Percentiles rank a stretch among this genome's conserved stretches.
phyloP scores from a whole-genome alignment of 176 grass and related monocot genomes.

The Saccharum spontaneum region DNA sequence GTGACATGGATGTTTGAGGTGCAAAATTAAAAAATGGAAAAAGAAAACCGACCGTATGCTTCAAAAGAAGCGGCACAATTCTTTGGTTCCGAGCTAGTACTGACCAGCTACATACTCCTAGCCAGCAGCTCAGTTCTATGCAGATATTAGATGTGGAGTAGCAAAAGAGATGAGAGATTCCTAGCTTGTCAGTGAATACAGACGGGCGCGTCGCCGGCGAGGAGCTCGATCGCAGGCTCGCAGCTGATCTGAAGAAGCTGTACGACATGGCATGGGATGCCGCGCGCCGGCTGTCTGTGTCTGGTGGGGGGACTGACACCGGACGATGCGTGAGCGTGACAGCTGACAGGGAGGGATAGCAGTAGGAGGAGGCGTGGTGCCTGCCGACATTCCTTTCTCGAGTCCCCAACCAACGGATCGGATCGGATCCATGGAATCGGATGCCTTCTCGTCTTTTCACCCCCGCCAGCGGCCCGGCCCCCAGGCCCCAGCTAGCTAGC shows the following conservation, averaged over 20 bases:
- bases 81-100: neutral
- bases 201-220: no score
- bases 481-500: no score
- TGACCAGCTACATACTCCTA: neutral
- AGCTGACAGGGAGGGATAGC: neutral
- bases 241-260: neutral
- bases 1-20: no score
- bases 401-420: conserved; percentile 45
- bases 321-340: neutral
- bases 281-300: neutral
- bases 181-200: neutral
- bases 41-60: neutral
- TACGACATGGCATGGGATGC: neutral
- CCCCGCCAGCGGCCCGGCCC: no score
- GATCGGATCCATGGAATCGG: conserved; percentile 46
- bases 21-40: no score
- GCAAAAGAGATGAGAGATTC: neutral
- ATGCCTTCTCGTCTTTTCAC: conserved; percentile 52
- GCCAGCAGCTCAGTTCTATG: no score
- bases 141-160: no score
- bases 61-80: neutral
- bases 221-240: neutral
- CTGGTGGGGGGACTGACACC: neutral
- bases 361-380: no score
- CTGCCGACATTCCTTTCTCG: conserved; percentile 47